These are phyloP conservation scores for Raphanus hybrid DNA, from an alignment of 441 rosid genomes.

Conservation along the genomic window DNA sequence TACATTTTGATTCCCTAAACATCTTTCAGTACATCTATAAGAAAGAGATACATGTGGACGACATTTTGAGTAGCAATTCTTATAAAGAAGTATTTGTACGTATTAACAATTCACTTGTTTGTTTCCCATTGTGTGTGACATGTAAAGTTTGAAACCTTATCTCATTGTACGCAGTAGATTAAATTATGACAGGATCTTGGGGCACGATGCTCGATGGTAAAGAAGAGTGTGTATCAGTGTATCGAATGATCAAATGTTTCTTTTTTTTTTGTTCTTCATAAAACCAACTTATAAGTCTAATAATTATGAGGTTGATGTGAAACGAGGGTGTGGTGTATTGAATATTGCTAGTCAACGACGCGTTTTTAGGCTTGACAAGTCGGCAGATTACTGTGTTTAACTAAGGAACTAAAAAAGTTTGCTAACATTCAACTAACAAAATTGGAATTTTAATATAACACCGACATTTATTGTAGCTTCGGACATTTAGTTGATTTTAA, in stretches of 20 bases:
- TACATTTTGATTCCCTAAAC: background rate
- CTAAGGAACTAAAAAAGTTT: background rate
- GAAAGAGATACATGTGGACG: slow-evolving; percentile 8
- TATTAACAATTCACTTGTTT: no score
- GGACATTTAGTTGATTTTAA: background rate
- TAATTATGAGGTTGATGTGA: background rate
- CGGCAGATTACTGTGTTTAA: background rate
- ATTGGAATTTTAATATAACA: background rate
- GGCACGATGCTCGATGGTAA: background rate
- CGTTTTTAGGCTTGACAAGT: background rate
- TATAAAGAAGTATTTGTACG: no score
- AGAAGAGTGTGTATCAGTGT: background rate
- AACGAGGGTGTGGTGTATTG: background rate
- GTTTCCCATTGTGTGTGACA: background rate
- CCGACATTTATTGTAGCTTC: background rate
- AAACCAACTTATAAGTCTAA: background rate
- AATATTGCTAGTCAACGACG: background rate
- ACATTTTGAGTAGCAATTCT: no score
- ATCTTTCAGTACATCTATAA: background rate
- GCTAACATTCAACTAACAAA: background rate
- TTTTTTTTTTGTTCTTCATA: background rate
- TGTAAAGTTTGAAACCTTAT: background rate
- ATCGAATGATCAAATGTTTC: background rate
- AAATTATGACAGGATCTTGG: background rate
- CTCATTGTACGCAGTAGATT: background rate